These are phyloP conservation scores for Achaetomiella virescens DNA, from an alignment of 495 filamentous ascomycete genomes.

Conservation along the genomic window DNA sequence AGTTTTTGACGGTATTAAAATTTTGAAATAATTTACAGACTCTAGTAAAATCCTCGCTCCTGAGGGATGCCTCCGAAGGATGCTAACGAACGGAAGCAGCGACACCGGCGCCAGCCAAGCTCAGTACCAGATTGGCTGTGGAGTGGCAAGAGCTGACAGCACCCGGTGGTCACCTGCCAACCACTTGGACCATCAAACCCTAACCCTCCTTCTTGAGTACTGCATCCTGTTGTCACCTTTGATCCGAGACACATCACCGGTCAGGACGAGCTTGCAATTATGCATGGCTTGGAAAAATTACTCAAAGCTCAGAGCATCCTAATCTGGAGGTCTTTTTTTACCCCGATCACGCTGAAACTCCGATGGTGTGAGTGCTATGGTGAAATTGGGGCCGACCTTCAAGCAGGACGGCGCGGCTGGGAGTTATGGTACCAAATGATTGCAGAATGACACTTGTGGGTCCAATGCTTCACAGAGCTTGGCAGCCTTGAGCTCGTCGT, in stretches of 20 bases:
- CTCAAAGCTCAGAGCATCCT: too few species aligned
- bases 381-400: too few species aligned
- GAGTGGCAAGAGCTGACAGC: not conserved
- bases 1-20: not conserved
- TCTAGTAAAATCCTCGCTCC: not conserved
- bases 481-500: slow-evolving; percentile 20
- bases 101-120: slow-evolving; percentile 10
- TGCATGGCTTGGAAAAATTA: too few species aligned
- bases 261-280: too few species aligned
- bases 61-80: not conserved
- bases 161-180: not conserved
- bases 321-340: too few species aligned
- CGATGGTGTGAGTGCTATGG: too few species aligned
- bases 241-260: too few species aligned
- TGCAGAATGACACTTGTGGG: not conserved
- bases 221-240: too few species aligned
- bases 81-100: not conserved
- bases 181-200: not conserved
- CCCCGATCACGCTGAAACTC: too few species aligned
- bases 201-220: not conserved
- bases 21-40: not conserved
- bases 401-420: too few species aligned
- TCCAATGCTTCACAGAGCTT: not conserved
- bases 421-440: not conserved
- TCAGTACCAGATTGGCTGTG: not conserved